Evolutionary conservation across 306 rosid genomes (phyloP).

Genomic region (Glycine soja): DNA sequence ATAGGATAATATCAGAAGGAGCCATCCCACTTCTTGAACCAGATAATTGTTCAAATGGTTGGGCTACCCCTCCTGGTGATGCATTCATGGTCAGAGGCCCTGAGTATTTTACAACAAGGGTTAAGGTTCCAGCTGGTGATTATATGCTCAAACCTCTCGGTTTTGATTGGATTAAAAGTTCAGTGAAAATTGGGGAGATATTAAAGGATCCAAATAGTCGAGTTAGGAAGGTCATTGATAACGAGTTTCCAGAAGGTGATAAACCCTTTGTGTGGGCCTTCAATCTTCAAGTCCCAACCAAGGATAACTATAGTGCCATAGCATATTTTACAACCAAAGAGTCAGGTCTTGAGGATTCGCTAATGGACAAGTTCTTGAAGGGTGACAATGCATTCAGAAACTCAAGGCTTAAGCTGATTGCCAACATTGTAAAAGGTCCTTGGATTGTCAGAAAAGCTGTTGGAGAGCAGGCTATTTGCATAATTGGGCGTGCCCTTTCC

Average conservation of each 20-base stretch:
- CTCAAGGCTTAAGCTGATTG: conserved; percentile 88
- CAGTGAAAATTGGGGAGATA: conserved; percentile 73
- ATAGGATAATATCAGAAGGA: conserved; percentile 75
- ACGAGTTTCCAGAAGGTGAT: conserved; percentile 61
- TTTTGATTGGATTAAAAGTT: conserved; percentile 90
- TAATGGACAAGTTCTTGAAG: conserved; percentile 72
- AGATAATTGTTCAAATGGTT: conserved; percentile 72
- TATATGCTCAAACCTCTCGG: conserved; percentile 86
- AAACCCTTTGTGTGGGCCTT: conserved; percentile 93
- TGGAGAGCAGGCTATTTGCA: conserved; percentile 91
- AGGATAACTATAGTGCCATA: conserved; percentile 79
- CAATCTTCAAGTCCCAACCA: conserved; percentile 83
- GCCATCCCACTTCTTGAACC: conserved; percentile 70
- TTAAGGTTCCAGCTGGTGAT: conserved; percentile 77
- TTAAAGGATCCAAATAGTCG: conserved; percentile 68
- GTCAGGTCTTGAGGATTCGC: conserved; percentile 70
- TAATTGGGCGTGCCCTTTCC: conserved; percentile 80
- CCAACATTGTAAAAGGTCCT: conserved; percentile 84
- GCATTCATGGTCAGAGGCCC: conserved; percentile 92
- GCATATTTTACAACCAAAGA: conserved; percentile 68
- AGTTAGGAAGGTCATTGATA: conserved; percentile 67
- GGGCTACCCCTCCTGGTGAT: conserved; percentile 85
- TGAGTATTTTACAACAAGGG: conserved; percentile 74
- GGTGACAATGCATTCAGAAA: conserved; percentile 71
- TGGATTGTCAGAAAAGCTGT: conserved; percentile 93